Base-by-base conservation (phyloP, 768 basidiomycete species). In the Crucibulum laeve region DNA sequence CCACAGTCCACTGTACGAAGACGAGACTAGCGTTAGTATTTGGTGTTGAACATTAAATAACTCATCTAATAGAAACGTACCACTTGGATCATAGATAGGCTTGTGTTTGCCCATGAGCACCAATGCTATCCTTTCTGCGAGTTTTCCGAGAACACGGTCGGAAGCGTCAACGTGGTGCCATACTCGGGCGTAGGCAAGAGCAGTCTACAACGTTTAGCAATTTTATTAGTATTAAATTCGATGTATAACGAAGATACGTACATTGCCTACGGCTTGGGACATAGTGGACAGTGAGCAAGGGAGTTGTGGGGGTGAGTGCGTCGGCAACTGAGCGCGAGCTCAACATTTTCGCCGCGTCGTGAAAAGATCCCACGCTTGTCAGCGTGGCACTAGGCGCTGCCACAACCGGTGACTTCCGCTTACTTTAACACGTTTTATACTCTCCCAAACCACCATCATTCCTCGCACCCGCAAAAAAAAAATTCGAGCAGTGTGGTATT, bases 91-190 rank as follows among this genome's bases (percentile, higher is more conserved):
- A 56, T 90, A 98, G 30, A 94, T 91, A 4, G 95, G 94, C 60
- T 98, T 99, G 64, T 98, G 93, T 68, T 98, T 99, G 58, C 95
- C 96, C 95, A 97, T 97, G 36, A 99, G 76, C 24, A 93, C 92
- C 45, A 91, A 78, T 3, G 96, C 95, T 54, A 99, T 96, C 25
- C 91, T 78, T 54, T 89, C 85, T 4, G 96, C 94, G 7, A 98
- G 77, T 72, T 94, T 91, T 59, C 96, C 96, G 14, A 98, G 75
- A n/a, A 93, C 72, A 28, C 94, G 82, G 54, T 90, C 88, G 7
- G 87, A 76, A 10, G 94, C 93, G 55, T 95, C 87, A 49, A 92
- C 91, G 49, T 90, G 89, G 61, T 97, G 92, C 96, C 95, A 99
- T 35, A 92, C 83, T 36, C 94, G 76, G n/a, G 91, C 87, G 55